Conservation (phyloP, 2,329 filamentous ascomycete species). For the Aspergillus tanneri region DNA sequence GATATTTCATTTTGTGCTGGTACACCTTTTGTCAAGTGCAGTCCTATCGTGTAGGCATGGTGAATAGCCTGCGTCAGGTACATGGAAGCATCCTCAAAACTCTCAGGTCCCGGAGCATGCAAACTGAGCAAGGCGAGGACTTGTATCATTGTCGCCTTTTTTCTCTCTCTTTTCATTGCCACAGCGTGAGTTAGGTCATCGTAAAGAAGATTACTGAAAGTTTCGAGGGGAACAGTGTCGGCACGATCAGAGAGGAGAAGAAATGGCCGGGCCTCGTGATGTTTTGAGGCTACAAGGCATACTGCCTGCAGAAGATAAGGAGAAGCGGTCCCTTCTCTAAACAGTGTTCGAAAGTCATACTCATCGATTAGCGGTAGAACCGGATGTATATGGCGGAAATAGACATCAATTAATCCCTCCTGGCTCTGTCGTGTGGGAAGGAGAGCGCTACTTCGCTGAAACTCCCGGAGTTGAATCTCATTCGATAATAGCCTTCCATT, state of each 20-base stretch:
- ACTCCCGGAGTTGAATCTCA: neutral
- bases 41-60: slow-evolving; percentile 31
- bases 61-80: slow-evolving; percentile 33
- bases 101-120: slow-evolving; percentile 32
- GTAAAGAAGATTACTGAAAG: slow-evolving; percentile 17
- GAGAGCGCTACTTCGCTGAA: neutral
- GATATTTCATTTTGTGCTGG: slow-evolving; percentile 3
- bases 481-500: neutral
- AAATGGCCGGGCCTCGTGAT: slow-evolving; percentile 22
- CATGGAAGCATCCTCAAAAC: slow-evolving; percentile 32
- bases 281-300: slow-evolving; percentile 35
- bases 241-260: slow-evolving; percentile 21
- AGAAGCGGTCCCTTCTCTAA: slow-evolving; percentile 21
- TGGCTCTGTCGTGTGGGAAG: slow-evolving; percentile 19
- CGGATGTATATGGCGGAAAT: slow-evolving; percentile 32
- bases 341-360: slow-evolving; percentile 21
- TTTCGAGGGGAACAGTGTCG: neutral
- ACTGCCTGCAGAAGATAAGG: slow-evolving; percentile 30
- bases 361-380: slow-evolving; percentile 32
- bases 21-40: slow-evolving; percentile 24
- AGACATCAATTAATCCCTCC: slow-evolving; percentile 29
- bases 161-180: slow-evolving; percentile 19
- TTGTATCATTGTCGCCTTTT: slow-evolving; percentile 28
- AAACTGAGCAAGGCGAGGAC: slow-evolving; percentile 33
- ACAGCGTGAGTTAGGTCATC: slow-evolving; percentile 28